A percentile compares a stretch with the other conserved stretches of the same genome.
Evolutionary conservation across 371 early-diverging fungal species (phyloP).

Genomic region (Sporodiniella umbellata): DNA sequence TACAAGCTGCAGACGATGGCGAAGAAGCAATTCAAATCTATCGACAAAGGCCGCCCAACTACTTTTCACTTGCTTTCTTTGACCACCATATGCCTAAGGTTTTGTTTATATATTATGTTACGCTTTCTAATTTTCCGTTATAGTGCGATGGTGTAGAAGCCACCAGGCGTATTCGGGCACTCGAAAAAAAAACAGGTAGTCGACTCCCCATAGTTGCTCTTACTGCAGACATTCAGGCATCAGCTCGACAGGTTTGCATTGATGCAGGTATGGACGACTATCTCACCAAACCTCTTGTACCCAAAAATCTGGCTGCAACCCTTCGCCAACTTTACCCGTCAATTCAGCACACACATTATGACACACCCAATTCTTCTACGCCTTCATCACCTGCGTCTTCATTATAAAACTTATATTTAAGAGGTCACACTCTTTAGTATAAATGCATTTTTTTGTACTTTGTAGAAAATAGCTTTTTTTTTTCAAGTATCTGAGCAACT

Average conservation of each 20-base stretch:
- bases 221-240: constrained; percentile 54
- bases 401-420: too few species aligned
- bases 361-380: constrained; percentile 14
- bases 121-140: background rate
- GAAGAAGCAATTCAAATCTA: constrained; percentile 44
- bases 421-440: too few species aligned
- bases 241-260: constrained; percentile 49
- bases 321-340: constrained; percentile 23
- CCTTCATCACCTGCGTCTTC: constrained; percentile 16
- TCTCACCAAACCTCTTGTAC: constrained; percentile 57
- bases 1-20: constrained; percentile 48
- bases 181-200: constrained; percentile 12
- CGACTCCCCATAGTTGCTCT: constrained; percentile 58
- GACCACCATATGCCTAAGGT: constrained; percentile 55
- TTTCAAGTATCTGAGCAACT: too few species aligned
- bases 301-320: constrained; percentile 34
- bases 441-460: too few species aligned
- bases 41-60: constrained; percentile 24
- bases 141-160: constrained; percentile 60
- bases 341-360: constrained; percentile 16
- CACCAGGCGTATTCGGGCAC: constrained; percentile 42
- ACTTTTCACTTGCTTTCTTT: constrained; percentile 46
- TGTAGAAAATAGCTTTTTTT: too few species aligned
- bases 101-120: background rate
- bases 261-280: constrained; percentile 62